A percentile compares a stretch with the other conserved stretches of the same genome.
Conservation (phyloP, 139 green algal species). For the Parachlorella kessleri region DNA sequence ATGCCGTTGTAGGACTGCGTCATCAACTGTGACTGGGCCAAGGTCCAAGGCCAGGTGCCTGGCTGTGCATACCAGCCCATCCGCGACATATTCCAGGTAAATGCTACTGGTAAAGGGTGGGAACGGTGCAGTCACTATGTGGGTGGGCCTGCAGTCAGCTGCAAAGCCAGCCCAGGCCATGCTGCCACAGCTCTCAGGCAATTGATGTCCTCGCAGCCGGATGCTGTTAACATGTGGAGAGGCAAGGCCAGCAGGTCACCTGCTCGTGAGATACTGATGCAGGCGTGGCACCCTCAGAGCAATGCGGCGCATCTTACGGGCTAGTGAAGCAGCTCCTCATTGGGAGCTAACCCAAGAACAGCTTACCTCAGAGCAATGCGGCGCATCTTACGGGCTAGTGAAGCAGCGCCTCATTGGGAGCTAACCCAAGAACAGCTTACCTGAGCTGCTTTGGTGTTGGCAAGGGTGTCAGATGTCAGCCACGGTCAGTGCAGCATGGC, state of each 20-base stretch:
- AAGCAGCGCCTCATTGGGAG: no score
- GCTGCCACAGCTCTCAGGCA: background rate
- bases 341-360: no score
- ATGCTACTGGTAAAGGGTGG: no score
- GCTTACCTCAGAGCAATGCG: background rate
- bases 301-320: background rate
- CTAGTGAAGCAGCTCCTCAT: no score
- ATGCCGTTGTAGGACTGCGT: conserved; percentile 3
- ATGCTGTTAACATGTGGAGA: background rate
- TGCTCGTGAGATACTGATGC: background rate
- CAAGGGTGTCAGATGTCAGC: no score
- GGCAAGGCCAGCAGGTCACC: background rate
- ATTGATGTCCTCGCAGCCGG: background rate
- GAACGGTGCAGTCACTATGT: no score
- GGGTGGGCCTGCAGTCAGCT: background rate
- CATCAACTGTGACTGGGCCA: background rate
- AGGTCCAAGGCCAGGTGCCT: background rate
- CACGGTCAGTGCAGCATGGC: no score
- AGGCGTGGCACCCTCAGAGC: background rate
- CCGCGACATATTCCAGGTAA: background rate
- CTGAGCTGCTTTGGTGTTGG: no score
- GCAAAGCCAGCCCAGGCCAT: background rate
- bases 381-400: background rate
- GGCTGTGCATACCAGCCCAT: background rate
- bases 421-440: no score